phyloP scores from a whole-genome alignment of 2,329 filamentous ascomycete species.

The Myriosclerotinia curreyana region DNA sequence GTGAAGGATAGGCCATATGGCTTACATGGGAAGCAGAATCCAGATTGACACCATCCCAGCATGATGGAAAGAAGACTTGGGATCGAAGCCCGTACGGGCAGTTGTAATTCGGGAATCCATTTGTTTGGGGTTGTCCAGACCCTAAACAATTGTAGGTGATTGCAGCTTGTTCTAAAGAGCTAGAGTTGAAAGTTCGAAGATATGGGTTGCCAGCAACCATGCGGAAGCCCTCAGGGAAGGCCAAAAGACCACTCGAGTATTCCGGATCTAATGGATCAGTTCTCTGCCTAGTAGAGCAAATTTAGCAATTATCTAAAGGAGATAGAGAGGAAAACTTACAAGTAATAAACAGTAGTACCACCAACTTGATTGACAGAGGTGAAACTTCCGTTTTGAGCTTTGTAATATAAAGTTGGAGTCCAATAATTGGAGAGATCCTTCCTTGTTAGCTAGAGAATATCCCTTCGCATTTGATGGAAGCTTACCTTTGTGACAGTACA shows the following conservation, averaged over 20 bases:
- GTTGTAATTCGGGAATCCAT: slow-evolving; percentile 52
- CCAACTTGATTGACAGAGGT: slow-evolving; percentile 45
- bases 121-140: slow-evolving; percentile 44
- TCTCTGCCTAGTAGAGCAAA: slow-evolving; percentile 40
- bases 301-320: not conserved
- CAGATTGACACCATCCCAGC: slow-evolving; percentile 59
- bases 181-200: slow-evolving; percentile 47
- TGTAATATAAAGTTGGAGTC: slow-evolving; percentile 58
- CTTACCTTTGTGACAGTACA: slow-evolving; percentile 54
- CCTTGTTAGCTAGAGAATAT: not conserved
- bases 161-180: slow-evolving; percentile 48
- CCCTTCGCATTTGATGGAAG: not conserved
- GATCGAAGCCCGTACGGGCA: slow-evolving; percentile 52
- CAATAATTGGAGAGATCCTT: slow-evolving; percentile 61
- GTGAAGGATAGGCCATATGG: slow-evolving; percentile 53
- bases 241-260: slow-evolving; percentile 46
- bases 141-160: slow-evolving; percentile 56
- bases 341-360: slow-evolving; percentile 57
- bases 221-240: slow-evolving; percentile 61
- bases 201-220: slow-evolving; percentile 62
- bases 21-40: slow-evolving; percentile 54
- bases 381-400: slow-evolving; percentile 56
- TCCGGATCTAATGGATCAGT: slow-evolving; percentile 41
- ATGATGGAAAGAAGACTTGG: slow-evolving; percentile 58
- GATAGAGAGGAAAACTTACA: slow-evolving; percentile 39